Evolutionary conservation across 192 early-diverging fungal species (phyloP).

Genomic region (Funneliformis geosporum): DNA sequence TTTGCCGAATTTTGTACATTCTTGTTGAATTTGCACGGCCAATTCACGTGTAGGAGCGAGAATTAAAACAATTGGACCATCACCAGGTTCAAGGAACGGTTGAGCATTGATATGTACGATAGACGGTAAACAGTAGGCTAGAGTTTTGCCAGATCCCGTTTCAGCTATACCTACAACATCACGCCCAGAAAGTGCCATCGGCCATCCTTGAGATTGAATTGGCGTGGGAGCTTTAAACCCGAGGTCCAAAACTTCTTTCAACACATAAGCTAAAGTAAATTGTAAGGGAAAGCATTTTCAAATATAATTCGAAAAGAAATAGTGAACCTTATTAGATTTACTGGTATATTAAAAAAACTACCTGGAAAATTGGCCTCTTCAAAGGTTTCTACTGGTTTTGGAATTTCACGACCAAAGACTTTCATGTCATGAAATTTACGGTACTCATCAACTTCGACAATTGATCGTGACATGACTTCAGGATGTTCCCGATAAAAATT

Average conservation of each 20-base stretch:
- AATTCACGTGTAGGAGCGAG: slow-evolving; percentile 97
- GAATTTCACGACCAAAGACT: slow-evolving; percentile 79
- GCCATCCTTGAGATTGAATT: slow-evolving; percentile 98
- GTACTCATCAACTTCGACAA: slow-evolving; percentile 77
- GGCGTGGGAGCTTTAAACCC: slow-evolving; percentile 89
- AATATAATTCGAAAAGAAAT: neutral
- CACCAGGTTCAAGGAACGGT: slow-evolving; percentile 85
- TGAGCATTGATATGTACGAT: slow-evolving; percentile 99
- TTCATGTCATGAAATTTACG: slow-evolving; percentile 81
- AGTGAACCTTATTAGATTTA: neutral
- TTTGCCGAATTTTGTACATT: slow-evolving; percentile 90
- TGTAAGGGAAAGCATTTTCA: neutral
- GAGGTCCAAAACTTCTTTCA: slow-evolving; percentile 79
- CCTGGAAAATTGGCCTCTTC: slow-evolving; percentile 89
- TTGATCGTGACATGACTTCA: slow-evolving; percentile 64
- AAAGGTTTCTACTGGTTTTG: slow-evolving; percentile 88
- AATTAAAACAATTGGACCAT: slow-evolving; percentile 96
- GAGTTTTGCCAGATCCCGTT: slow-evolving; percentile 92
- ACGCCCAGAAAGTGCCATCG: slow-evolving; percentile 94
- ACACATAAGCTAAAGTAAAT: slow-evolving; percentile 66
- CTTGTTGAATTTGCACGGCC: slow-evolving; percentile 94
- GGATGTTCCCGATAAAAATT: slow-evolving; percentile 95
- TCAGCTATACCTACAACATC: slow-evolving; percentile 91
- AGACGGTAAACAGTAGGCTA: slow-evolving; percentile 91
- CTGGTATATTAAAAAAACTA: slow-evolving; percentile 27